Percentiles rank a stretch among this genome's conserved stretches.
Conservation (phyloP, 192 early-diverging fungal genomes). For the Gorgonomyces haynaldii region DNA sequence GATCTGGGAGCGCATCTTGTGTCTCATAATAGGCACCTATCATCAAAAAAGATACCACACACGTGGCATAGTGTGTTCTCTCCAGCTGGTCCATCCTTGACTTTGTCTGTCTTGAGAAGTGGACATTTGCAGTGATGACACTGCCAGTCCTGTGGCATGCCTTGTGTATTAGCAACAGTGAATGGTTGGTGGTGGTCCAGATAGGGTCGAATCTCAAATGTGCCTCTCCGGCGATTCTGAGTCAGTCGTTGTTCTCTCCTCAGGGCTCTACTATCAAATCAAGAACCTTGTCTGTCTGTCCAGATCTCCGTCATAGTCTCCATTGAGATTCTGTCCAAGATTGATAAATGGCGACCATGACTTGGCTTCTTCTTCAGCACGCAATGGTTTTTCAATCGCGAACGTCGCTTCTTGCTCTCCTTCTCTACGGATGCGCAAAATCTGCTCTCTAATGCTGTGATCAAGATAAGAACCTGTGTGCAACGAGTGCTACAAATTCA, state of each 20-base stretch:
- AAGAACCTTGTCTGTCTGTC: slow-evolving; percentile 1
- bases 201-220: neutral
- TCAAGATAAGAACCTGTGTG: slow-evolving; percentile 10
- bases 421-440: slow-evolving; percentile 9
- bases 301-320: neutral
- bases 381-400: slow-evolving; percentile 6
- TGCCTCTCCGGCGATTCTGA: neutral
- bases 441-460: slow-evolving; percentile 55
- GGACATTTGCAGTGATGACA: neutral
- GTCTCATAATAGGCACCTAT: slow-evolving; percentile 1
- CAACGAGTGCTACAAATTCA: slow-evolving; percentile 52
- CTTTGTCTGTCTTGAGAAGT: neutral
- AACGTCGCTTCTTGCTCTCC: slow-evolving; percentile 1
- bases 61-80: neutral
- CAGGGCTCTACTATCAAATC: neutral
- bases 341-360: slow-evolving; percentile 3
- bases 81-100: neutral
- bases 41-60: slow-evolving; percentile 1
- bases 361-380: slow-evolving; percentile 3
- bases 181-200: neutral
- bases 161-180: neutral
- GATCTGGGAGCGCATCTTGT: neutral
- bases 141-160: neutral
- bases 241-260: neutral
- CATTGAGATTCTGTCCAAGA: neutral